These are phyloP conservation scores for Hippophae gyantsensis DNA, from an alignment of 306 rosid genomes.

Conservation along the genomic window DNA sequence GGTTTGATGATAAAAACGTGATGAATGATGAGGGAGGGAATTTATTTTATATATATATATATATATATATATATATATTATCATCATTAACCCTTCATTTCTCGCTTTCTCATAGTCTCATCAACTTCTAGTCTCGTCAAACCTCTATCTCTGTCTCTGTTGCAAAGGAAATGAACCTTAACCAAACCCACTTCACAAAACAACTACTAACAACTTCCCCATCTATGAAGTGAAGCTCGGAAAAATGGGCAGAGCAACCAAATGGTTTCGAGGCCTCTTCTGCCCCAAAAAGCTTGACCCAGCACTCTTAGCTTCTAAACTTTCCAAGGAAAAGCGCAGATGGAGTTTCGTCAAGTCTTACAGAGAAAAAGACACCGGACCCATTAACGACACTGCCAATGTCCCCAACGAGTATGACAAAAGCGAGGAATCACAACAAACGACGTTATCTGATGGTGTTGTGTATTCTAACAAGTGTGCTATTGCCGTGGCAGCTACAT, in stretches of 20 bases:
- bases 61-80: too few relatives aligned
- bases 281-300: conserved; percentile 31
- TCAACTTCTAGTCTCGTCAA: too few relatives aligned
- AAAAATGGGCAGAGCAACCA: conserved; percentile 66
- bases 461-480: conserved; percentile 35
- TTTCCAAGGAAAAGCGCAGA: conserved; percentile 42
- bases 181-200: too few relatives aligned
- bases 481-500: conserved; percentile 45
- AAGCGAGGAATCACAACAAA: neutral
- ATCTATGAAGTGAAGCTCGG: neutral
- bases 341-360: conserved; percentile 67
- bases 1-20: too few relatives aligned
- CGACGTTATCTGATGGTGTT: conserved; percentile 4
- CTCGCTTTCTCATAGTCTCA: too few relatives aligned
- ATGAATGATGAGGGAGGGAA: too few relatives aligned
- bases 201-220: too few relatives aligned
- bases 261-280: conserved; percentile 64
- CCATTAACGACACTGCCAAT: neutral
- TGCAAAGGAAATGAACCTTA: too few relatives aligned
- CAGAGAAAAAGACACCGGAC: conserved; percentile 26
- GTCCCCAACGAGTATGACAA: neutral
- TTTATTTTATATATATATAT: too few relatives aligned
- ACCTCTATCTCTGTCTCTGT: too few relatives aligned
- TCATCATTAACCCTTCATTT: too few relatives aligned
- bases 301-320: conserved; percentile 7